These are phyloP conservation scores for Coemansia sp. DNA, from an alignment of 192 early-diverging fungal genomes.

Conservation along the genomic window DNA sequence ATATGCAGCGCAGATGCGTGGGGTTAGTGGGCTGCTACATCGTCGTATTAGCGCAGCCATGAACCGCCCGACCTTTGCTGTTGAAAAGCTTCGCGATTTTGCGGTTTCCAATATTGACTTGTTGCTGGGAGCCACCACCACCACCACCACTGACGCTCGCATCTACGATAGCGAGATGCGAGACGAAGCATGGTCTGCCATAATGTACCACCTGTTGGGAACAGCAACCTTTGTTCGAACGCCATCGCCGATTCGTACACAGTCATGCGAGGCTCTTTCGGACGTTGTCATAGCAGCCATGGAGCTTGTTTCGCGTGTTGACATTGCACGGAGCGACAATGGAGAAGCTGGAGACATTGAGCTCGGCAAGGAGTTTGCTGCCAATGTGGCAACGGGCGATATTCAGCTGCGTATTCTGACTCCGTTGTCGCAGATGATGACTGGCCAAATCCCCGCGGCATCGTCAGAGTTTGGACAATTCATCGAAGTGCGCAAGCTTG, in stretches of 20 bases:
- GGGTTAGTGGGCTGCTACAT: conserved; percentile 28
- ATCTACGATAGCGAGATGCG: not conserved
- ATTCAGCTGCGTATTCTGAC: conserved; percentile 66
- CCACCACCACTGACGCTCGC: not conserved
- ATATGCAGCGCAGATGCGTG: conserved; percentile 20
- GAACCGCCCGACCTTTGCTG: conserved; percentile 41
- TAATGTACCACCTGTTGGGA: conserved; percentile 74
- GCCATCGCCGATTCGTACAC: conserved; percentile 66
- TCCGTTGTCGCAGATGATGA: conserved; percentile 64
- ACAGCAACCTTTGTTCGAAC: conserved; percentile 65
- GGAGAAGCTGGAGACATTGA: not conserved
- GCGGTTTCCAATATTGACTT: conserved; percentile 34
- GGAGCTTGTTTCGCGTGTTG: conserved; percentile 62
- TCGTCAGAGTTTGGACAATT: conserved; percentile 41
- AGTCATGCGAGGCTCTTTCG: conserved; percentile 74
- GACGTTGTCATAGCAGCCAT: conserved; percentile 76
- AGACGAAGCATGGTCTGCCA: conserved; percentile 29
- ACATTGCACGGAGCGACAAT: not conserved
- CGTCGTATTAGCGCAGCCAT: conserved; percentile 49
- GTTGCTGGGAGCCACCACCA: conserved; percentile 16
- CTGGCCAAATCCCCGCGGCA: conserved; percentile 1
- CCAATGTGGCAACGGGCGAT: conserved; percentile 62
- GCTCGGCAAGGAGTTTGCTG: conserved; percentile 5
- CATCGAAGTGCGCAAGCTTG: conserved; percentile 78
- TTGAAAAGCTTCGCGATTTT: conserved; percentile 36